Percentiles rank a stretch among this genome's conserved stretches.
Conservation (phyloP, 345 rosid species). For the Nephelium lappaceum region DNA sequence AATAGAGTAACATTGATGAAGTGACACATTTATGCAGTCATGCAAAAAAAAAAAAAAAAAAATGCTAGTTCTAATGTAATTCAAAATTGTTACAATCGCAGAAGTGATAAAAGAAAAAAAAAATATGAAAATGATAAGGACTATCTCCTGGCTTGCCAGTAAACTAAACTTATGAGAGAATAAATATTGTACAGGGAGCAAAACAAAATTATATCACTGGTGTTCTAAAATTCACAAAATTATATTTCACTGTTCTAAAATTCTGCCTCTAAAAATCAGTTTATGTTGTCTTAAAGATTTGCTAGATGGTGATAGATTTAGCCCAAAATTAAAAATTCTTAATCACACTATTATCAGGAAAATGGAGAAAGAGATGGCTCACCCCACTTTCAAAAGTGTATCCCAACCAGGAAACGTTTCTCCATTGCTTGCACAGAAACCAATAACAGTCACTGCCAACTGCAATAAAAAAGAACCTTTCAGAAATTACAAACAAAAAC, state of each 20-base stretch:
- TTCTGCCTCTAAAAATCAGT: background rate
- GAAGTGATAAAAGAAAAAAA: background rate
- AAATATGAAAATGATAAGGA: background rate
- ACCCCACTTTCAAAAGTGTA: conserved; percentile 71
- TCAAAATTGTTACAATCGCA: background rate
- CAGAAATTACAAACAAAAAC: conserved; percentile 15
- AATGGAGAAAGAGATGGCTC: conserved; percentile 27
- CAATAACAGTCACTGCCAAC: conserved; percentile 69
- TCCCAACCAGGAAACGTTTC: conserved; percentile 98
- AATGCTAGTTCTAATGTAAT: background rate
- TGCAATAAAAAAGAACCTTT: conserved; percentile 28
- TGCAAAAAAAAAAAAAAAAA: too few species aligned
- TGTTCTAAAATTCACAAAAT: background rate
- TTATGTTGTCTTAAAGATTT: background rate
- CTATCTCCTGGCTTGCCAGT: background rate
- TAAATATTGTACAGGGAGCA: background rate
- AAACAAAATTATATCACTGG: background rate
- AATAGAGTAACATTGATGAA: background rate
- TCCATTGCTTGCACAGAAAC: conserved; percentile 73
- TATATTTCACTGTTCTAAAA: conserved; percentile 2
- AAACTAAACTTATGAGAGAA: background rate
- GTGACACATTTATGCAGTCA: background rate
- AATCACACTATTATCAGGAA: background rate
- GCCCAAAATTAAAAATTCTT: background rate
- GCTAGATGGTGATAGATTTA: background rate